Evolutionary conservation across 148 eudicot genomes (phyloP), one percentile per base, ranked within the genome.

Genomic region (Silene latifolia): DNA sequence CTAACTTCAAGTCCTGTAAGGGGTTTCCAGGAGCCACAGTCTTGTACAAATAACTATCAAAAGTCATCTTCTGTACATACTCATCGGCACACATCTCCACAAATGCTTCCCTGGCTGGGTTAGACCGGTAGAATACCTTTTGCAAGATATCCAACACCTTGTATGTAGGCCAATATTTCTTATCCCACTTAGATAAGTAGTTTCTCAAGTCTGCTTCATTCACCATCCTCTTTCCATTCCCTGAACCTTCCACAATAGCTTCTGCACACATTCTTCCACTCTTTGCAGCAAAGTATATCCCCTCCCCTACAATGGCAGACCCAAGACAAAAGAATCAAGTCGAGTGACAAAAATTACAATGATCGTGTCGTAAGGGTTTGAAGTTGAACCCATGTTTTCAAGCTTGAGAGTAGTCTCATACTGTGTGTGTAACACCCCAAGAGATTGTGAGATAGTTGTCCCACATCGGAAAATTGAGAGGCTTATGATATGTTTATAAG

Each of bases 61-160:
- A 95, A 0, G 99, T 95, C 99, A 95, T 92, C 89, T 90, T 95
- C 86, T 92, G 99, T 73, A 95, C 99, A 46, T 95, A 95, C 81
- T 92, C 92, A 48, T 95, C 97, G 0, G 94, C 97, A 27, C 99
- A 95, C 97, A 95, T 89, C 92, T 95, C 99, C 81, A 95, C 97
- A 23, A 95, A 92, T 11, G 99, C 99, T 79, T 92, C 99, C 77
- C 96, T 83, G 5, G 99, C 99, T 53, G 97, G 97, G 79, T 95
- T 88, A 19, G 99, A 95, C 57, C 97, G 25, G 83, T 95, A 95
- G 65, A 95, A 95, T 63, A 95, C 93, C 92, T 95, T 95, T 83
- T 95, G 99, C 84, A 95, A 73, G 17, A 95, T 67, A 63, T 95
- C 99, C 77, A 95, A 57, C 72, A 95, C 99, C 85, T 92, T 95